Evolutionary conservation across 768 basidiomycete species (phyloP).

Genomic region (Boletus vinaceobasis): DNA sequence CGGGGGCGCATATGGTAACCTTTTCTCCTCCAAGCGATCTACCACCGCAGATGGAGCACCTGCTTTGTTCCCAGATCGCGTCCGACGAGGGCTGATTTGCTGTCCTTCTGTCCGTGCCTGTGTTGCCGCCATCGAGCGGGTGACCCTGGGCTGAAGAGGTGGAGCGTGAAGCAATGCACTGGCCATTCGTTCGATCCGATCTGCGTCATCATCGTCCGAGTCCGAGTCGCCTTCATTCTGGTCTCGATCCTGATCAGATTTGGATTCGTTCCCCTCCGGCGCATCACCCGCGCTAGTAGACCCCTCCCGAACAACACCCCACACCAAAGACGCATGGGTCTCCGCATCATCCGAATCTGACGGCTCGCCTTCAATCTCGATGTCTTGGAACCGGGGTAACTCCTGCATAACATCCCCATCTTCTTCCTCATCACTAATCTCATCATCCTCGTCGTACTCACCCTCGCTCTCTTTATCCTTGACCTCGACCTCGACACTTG

Average conservation of each 20-base stretch:
- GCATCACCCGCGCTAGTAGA: neutral
- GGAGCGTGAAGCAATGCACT: neutral
- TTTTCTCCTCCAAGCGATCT: slow-evolving; percentile 6
- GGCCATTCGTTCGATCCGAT: slow-evolving; percentile 18
- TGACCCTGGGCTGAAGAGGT: neutral
- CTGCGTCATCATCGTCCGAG: slow-evolving; percentile 2
- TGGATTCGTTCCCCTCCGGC: neutral
- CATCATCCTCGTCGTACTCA: neutral
- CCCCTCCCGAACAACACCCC: neutral
- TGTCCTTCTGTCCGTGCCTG: neutral
- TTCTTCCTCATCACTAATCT: neutral
- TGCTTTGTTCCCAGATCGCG: slow-evolving; percentile 2
- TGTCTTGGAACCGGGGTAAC: slow-evolving; percentile 11
- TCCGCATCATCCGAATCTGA: slow-evolving; percentile 31
- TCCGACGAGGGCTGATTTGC: slow-evolving; percentile 4
- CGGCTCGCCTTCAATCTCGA: slow-evolving; percentile 8
- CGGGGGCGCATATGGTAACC: slow-evolving; percentile 7
- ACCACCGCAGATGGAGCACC: slow-evolving; percentile 1
- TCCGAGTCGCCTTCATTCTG: neutral
- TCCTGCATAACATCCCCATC: neutral
- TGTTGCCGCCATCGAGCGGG: slow-evolving; percentile 7
- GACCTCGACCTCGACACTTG: neutral
- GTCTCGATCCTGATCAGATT: neutral
- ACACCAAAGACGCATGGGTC: slow-evolving; percentile 18
- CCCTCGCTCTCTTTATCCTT: neutral